Conservation (phyloP, 176 grass and related monocot species). For the Ampelocalamus luodianensis region DNA sequence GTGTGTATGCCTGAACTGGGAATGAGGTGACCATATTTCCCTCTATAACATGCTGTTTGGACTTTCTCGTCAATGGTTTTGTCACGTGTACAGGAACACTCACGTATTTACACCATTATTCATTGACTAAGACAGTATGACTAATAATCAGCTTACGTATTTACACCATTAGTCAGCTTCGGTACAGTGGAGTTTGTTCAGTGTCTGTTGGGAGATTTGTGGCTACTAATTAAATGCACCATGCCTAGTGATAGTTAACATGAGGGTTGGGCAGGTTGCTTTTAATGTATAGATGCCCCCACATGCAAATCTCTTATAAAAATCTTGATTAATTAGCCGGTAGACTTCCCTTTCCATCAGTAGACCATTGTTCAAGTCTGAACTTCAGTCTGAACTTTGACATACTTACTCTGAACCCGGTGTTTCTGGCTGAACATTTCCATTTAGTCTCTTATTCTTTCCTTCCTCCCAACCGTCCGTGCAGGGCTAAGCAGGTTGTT, state of each 20-base stretch:
- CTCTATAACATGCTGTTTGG: conserved; percentile 17
- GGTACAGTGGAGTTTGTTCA: neutral
- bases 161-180: conserved; percentile 5
- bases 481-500: conserved; percentile 40
- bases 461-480: conserved; percentile 3
- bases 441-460: conserved; percentile 22
- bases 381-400: conserved; percentile 33
- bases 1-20: neutral
- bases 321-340: neutral
- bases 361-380: neutral
- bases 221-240: conserved; percentile 1
- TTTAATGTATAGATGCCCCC: conserved; percentile 31
- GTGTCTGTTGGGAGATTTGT: conserved; percentile 28
- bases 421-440: neutral
- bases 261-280: conserved; percentile 3
- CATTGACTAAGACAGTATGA: neutral
- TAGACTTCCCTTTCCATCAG: conserved; percentile 18
- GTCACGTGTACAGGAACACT: neutral
- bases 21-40: conserved; percentile 16
- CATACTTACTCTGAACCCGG: neutral
- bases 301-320: conserved; percentile 7
- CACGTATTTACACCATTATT: neutral
- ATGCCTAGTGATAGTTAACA: conserved; percentile 12
- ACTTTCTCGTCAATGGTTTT: neutral
- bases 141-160: neutral